Percentiles rank a stretch among this genome's conserved stretches.
Evolutionary conservation across 805 yeast genomes (phyloP).

Genomic region (Nakazawaea sp.): DNA sequence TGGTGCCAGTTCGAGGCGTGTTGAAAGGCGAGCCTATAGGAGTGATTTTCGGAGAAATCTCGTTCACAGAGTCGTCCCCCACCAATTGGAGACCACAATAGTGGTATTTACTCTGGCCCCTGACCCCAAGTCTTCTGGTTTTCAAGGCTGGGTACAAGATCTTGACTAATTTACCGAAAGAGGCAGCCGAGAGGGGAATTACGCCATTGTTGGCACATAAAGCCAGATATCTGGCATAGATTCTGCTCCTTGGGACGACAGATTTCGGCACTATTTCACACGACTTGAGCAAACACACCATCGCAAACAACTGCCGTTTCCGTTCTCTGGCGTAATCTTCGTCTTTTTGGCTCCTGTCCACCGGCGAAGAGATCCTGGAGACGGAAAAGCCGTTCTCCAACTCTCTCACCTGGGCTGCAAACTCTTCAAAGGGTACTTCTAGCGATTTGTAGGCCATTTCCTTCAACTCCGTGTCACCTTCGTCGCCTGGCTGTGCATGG

Average conservation of each 20-base stretch:
- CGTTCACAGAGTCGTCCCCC: slow-evolving; percentile 22
- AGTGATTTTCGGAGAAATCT: slow-evolving; percentile 14
- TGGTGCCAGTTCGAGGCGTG: slow-evolving; percentile 3
- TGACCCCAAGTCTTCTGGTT: slow-evolving; percentile 73
- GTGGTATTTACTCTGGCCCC: slow-evolving; percentile 81
- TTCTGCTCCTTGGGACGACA: slow-evolving; percentile 57
- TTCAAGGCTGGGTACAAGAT: slow-evolving; percentile 58
- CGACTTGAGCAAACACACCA: slow-evolving; percentile 69
- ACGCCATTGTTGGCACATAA: slow-evolving; percentile 46
- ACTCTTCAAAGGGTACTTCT: slow-evolving; percentile 26
- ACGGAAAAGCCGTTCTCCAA: slow-evolving; percentile 18
- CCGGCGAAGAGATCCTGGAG: slow-evolving; percentile 5
- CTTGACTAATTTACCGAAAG: slow-evolving; percentile 69
- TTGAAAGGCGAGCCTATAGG: slow-evolving; percentile 6
- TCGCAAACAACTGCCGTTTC: slow-evolving; percentile 72
- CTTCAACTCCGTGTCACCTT: slow-evolving; percentile 29
- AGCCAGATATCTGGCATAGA: slow-evolving; percentile 61
- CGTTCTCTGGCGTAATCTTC: slow-evolving; percentile 32
- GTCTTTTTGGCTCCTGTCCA: slow-evolving; percentile 11
- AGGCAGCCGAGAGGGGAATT: slow-evolving; percentile 66
- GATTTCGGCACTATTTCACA: slow-evolving; percentile 44
- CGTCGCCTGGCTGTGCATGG: slow-evolving; percentile 25
- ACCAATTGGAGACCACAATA: slow-evolving; percentile 65
- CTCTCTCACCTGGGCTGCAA: slow-evolving; percentile 27
- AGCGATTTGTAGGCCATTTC: slow-evolving; percentile 28